Evolutionary conservation across 345 rosid genomes (phyloP).

Genomic region (Eucalyptus guilfoylei): DNA sequence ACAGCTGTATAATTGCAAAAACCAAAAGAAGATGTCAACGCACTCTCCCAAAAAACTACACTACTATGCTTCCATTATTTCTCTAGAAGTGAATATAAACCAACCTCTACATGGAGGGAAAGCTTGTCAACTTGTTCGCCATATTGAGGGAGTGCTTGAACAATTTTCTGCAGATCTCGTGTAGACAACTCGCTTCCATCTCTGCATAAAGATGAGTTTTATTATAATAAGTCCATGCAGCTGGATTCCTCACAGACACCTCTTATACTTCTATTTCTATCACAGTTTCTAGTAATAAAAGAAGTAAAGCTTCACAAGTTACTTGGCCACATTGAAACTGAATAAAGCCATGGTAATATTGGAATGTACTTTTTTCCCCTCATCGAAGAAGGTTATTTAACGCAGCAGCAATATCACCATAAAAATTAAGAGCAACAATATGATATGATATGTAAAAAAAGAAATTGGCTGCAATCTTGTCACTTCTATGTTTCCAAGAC

Average conservation of each 20-base stretch:
- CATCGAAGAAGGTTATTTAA: not conserved
- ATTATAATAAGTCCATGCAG: not conserved
- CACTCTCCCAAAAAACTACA: not conserved
- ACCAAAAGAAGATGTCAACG: not conserved
- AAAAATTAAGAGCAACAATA: not conserved
- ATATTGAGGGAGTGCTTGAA: constrained; percentile 87
- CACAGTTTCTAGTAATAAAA: not conserved
- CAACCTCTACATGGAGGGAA: constrained; percentile 90
- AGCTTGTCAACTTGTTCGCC: constrained; percentile 80
- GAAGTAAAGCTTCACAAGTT: not conserved
- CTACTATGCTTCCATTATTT: not conserved
- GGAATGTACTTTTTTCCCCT: not conserved
- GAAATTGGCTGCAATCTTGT: not conserved
- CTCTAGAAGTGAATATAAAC: not conserved
- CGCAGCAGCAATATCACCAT: not conserved
- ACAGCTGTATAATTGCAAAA: not conserved
- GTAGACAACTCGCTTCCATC: constrained; percentile 83
- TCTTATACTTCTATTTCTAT: not conserved
- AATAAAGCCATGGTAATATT: not conserved
- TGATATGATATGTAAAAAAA: not conserved
- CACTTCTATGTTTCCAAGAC: not conserved
- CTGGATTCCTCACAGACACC: not conserved
- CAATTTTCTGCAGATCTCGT: constrained; percentile 87
- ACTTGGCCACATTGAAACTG: not conserved
- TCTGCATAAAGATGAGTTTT: constrained; percentile 17